Evolutionary conservation across 2,329 filamentous ascomycete species (phyloP), one percentile per base, ranked within the genome.

Genomic region (Fusarium multiceps): DNA sequence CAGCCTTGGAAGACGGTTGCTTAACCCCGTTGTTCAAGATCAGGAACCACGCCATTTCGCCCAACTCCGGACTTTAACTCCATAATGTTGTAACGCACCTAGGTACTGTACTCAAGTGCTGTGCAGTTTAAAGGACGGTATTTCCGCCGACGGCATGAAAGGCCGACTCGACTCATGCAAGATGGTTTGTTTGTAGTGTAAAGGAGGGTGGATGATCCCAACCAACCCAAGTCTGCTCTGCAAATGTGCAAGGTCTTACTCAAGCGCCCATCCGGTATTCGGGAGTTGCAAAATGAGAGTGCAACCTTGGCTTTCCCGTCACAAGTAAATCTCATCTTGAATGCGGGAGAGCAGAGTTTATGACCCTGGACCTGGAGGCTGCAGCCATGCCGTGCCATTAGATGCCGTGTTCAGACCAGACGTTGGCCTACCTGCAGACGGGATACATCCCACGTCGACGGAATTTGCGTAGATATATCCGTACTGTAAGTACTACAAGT

Each of bases 281-380:
- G 62, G 41, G 55, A 45, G 55, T 54, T 59, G 48, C 41, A 58
- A 28, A n/a, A 37, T 37, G 9, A 53, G 37, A 54, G 14, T 43
- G n/a, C 48, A 45, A 54, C 32, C 49, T 40, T 30, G 41, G 16
- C 20, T 21, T 34, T 50, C 47, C 53, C 37, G 40, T 63, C 59
- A 67, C 56, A 63, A 32, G 65, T 59, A 62, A 69, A 69, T 63
- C 66, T 43, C 42, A 45, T 32, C 41, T 53, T 34, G 51, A 56
- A 63, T 64, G 68, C 67, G 63, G 60, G 58, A 40, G 46, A 71
- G 68, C 67, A 63, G 67, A 68, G 62, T 59, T 43, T 45, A 34
- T 55, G 48, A 32, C 57, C 62, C 63, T 51, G 48, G 59, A 49
- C 47, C 41, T 41, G 20, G 32, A 42, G 34, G 49, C 23, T 51